Conservation (phyloP, 1,139 yeast species). For the Pichiaceae sp. region DNA sequence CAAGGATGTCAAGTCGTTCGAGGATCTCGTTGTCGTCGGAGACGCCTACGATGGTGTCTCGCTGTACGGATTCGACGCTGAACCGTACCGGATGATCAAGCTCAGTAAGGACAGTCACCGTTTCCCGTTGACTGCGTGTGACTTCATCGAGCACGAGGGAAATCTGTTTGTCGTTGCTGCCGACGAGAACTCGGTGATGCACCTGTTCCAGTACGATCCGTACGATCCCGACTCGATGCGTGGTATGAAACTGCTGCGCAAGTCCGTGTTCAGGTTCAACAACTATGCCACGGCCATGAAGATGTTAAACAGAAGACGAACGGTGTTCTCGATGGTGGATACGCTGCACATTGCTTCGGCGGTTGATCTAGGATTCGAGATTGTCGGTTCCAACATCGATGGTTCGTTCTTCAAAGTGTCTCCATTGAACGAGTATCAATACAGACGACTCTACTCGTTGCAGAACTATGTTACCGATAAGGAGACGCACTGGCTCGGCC, state of each 20-base stretch:
- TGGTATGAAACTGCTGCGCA: slow-evolving; percentile 68
- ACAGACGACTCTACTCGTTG: slow-evolving; percentile 73
- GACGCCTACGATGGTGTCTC: slow-evolving; percentile 77
- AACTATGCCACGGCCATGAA: slow-evolving; percentile 50
- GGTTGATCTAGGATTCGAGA: slow-evolving; percentile 35
- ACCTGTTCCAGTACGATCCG: slow-evolving; percentile 81
- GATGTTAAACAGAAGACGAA: slow-evolving; percentile 14
- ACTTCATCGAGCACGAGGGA: slow-evolving; percentile 64
- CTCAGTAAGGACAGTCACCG: slow-evolving; percentile 68
- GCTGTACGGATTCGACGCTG: slow-evolving; percentile 88
- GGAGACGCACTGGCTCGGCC: slow-evolving; percentile 64
- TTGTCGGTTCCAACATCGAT: slow-evolving; percentile 65
- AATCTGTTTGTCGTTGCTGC: slow-evolving; percentile 61
- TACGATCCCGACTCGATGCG: slow-evolving; percentile 78
- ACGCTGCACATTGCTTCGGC: slow-evolving; percentile 16
- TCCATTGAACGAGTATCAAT: slow-evolving; percentile 68
- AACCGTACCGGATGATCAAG: slow-evolving; percentile 79
- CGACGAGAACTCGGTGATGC: slow-evolving; percentile 64
- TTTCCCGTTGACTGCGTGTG: slow-evolving; percentile 53
- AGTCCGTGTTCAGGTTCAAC: slow-evolving; percentile 65
- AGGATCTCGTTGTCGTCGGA: slow-evolving; percentile 69
- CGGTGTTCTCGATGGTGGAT: slow-evolving; percentile 20
- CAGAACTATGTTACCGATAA: slow-evolving; percentile 84
- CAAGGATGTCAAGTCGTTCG: slow-evolving; percentile 73
- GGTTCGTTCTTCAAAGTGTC: slow-evolving; percentile 72